A percentile compares a stretch with the other conserved stretches of the same genome.
phyloP scores from a whole-genome alignment of 176 grass and related monocot genomes.

The Puya raimondii region DNA sequence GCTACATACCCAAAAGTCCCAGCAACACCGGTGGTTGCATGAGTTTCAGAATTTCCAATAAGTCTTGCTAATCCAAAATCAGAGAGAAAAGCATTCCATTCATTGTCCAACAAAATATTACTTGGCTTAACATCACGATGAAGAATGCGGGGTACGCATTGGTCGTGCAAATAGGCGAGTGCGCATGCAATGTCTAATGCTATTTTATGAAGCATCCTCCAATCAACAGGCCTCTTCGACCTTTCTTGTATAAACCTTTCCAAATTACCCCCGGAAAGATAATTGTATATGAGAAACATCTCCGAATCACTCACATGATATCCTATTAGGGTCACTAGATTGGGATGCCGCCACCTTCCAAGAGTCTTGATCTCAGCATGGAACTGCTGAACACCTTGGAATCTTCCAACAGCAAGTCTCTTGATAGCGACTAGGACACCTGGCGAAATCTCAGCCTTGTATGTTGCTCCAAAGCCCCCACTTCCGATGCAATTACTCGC shows the following conservation, averaged over 20 bases:
- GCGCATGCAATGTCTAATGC: slow-evolving; percentile 80
- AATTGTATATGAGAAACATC: slow-evolving; percentile 98
- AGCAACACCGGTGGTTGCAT: slow-evolving; percentile 92
- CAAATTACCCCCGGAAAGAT: slow-evolving; percentile 83
- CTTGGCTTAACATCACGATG: slow-evolving; percentile 93
- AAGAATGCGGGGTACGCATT: slow-evolving; percentile 70
- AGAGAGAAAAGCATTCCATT: slow-evolving; percentile 72
- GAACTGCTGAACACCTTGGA: slow-evolving; percentile 89
- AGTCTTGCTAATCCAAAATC: slow-evolving; percentile 94
- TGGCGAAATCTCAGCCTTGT: slow-evolving; percentile 92
- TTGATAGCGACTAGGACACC: slow-evolving; percentile 88
- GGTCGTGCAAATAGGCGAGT: slow-evolving; percentile 79
- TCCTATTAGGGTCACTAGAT: slow-evolving; percentile 87
- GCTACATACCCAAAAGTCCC: slow-evolving; percentile 97
- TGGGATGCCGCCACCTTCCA: slow-evolving; percentile 64
- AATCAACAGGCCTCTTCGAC: slow-evolving; percentile 61
- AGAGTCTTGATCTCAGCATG: slow-evolving; percentile 91
- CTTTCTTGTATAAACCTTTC: slow-evolving; percentile 93
- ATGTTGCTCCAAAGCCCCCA: slow-evolving; percentile 92
- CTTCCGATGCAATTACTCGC: slow-evolving; percentile 92
- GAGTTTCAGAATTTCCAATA: slow-evolving; percentile 90
- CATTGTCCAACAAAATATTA: slow-evolving; percentile 85
- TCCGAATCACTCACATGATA: slow-evolving; percentile 70
- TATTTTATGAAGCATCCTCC: slow-evolving; percentile 98
- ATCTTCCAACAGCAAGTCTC: slow-evolving; percentile 77